These are phyloP conservation scores for Centrapalus pauciflorus DNA, from an alignment of 129 eudicot species.

Conservation along the genomic window DNA sequence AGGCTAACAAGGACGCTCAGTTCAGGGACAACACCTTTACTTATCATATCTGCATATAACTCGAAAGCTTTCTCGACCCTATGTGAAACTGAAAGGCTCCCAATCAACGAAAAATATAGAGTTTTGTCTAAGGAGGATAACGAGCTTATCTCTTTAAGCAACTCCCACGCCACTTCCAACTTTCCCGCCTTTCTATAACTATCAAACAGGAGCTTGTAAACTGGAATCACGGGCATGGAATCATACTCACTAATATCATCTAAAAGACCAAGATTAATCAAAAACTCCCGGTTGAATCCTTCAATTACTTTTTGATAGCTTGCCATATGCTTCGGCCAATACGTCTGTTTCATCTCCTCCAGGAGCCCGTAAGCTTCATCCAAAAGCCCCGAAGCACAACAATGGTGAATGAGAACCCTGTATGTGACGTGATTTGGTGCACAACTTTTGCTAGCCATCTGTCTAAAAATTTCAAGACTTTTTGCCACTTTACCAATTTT, in stretches of 20 bases:
- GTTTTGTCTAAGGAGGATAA: slow-evolving; percentile 28
- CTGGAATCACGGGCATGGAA: slow-evolving; percentile 51
- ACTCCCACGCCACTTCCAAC: slow-evolving; percentile 59
- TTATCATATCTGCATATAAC: slow-evolving; percentile 57
- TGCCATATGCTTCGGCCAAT: slow-evolving; percentile 69
- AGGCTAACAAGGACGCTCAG: slow-evolving; percentile 47
- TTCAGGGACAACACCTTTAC: slow-evolving; percentile 58
- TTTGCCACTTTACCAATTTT: slow-evolving; percentile 57
- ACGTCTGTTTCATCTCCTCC: slow-evolving; percentile 87
- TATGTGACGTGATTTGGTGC: slow-evolving; percentile 88
- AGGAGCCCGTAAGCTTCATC: slow-evolving; percentile 70
- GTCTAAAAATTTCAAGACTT: slow-evolving; percentile 58
- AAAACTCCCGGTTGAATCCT: slow-evolving; percentile 70
- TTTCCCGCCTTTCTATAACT: slow-evolving; percentile 71
- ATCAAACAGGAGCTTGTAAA: slow-evolving; percentile 62
- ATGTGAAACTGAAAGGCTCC: slow-evolving; percentile 52
- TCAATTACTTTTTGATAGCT: slow-evolving; percentile 74
- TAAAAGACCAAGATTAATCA: slow-evolving; percentile 55
- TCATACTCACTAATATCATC: slow-evolving; percentile 47
- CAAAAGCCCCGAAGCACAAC: slow-evolving; percentile 52
- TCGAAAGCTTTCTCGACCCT: slow-evolving; percentile 74
- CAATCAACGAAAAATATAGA: slow-evolving; percentile 53
- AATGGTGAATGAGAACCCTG: slow-evolving; percentile 64
- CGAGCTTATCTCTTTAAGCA: slow-evolving; percentile 53
- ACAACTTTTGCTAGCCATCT: slow-evolving; percentile 72